Conservation (phyloP, 2,329 filamentous ascomycete species). For the Amphichorda felina region DNA sequence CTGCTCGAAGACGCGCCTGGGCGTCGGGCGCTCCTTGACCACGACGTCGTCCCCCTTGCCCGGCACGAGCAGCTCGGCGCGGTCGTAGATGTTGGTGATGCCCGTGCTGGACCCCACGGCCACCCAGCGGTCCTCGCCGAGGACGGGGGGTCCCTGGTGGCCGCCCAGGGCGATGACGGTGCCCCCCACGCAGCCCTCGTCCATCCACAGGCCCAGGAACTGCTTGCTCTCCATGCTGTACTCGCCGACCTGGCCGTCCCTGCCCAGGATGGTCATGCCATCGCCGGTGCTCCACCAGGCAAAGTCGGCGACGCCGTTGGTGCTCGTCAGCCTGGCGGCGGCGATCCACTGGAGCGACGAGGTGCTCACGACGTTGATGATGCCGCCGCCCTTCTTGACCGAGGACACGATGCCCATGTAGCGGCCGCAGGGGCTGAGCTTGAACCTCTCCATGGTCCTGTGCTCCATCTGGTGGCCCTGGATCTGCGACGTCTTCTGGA, state of each 20-base stretch:
- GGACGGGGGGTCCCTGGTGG: constrained; percentile 40
- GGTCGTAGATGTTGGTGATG: constrained; percentile 89
- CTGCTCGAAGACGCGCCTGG: constrained; percentile 66
- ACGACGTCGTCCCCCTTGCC: constrained; percentile 21
- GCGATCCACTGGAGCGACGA: constrained; percentile 78
- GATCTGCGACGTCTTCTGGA: constrained; percentile 72
- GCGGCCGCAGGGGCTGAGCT: constrained; percentile 72
- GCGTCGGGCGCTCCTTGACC: constrained; percentile 58
- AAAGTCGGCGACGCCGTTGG: constrained; percentile 79
- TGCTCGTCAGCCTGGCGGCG: constrained; percentile 69
- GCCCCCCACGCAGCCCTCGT: constrained; percentile 79
- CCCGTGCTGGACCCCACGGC: constrained; percentile 78
- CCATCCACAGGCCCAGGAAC: constrained; percentile 74
- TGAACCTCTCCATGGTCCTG: constrained; percentile 83
- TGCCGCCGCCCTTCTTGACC: constrained; percentile 72
- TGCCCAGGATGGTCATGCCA: constrained; percentile 72
- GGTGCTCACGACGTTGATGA: constrained; percentile 75
- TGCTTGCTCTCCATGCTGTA: constrained; percentile 60
- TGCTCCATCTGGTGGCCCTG: constrained; percentile 72
- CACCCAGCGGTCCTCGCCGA: constrained; percentile 81
- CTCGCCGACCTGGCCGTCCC: constrained; percentile 82
- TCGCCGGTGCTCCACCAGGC: constrained; percentile 82
- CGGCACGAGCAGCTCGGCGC: constrained; percentile 44
- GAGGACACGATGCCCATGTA: constrained; percentile 78
- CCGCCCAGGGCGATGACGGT: constrained; percentile 75